Evolutionary conservation across 768 basidiomycete species (phyloP).

Genomic region (Tricholoma terreum): DNA sequence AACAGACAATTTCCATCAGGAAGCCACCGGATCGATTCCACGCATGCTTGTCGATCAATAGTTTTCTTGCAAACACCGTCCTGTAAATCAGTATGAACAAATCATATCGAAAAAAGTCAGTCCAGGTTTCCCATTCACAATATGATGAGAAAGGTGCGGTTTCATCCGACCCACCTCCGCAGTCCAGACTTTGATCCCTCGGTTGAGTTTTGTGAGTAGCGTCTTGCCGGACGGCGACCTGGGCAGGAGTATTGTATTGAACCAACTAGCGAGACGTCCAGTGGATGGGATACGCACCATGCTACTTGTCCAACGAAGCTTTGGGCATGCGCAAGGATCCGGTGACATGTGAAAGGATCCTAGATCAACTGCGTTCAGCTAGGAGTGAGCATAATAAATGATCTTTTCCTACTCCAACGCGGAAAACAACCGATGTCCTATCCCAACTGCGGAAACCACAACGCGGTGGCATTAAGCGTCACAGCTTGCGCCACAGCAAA

Average conservation of each 20-base stretch:
- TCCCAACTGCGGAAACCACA: slow-evolving; percentile 52
- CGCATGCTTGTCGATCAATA: slow-evolving; percentile 51
- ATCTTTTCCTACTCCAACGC: slow-evolving; percentile 47
- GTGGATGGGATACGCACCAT: slow-evolving; percentile 40
- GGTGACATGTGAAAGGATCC: slow-evolving; percentile 59
- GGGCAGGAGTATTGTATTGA: not conserved
- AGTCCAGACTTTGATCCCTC: slow-evolving; percentile 71
- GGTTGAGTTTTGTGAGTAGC: slow-evolving; percentile 61
- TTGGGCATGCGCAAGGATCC: slow-evolving; percentile 61
- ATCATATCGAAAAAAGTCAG: slow-evolving; percentile 4
- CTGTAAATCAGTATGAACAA: slow-evolving; percentile 29
- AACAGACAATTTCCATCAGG: slow-evolving; percentile 55
- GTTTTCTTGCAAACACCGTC: slow-evolving; percentile 67
- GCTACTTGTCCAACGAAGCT: slow-evolving; percentile 79
- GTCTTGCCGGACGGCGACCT: slow-evolving; percentile 65
- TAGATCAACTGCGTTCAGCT: slow-evolving; percentile 18
- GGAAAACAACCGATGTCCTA: slow-evolving; percentile 64
- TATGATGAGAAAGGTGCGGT: not conserved
- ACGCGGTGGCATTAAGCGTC: not conserved
- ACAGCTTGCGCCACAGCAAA: not conserved
- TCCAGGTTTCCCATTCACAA: slow-evolving; percentile 2
- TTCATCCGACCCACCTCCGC: slow-evolving; percentile 44
- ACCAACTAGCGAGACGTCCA: not conserved
- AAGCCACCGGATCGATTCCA: slow-evolving; percentile 70
- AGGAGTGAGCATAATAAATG: not conserved